These are phyloP conservation scores for Quaeritorhiza haematococci DNA, from an alignment of 371 early-diverging fungal genomes.

Conservation along the genomic window DNA sequence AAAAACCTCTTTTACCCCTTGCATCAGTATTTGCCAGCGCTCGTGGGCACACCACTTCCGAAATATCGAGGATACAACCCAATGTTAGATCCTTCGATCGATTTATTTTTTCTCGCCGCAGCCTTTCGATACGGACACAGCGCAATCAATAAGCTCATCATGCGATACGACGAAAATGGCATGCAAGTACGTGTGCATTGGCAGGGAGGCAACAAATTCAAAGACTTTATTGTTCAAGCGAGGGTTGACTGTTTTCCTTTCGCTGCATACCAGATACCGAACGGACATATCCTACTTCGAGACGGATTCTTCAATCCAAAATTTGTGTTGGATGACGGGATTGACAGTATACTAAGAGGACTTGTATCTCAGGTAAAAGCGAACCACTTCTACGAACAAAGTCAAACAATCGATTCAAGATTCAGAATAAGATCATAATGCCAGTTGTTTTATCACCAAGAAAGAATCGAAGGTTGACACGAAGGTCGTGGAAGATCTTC, in stretches of 20 bases:
- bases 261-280: not conserved
- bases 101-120: conserved; percentile 7
- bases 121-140: conserved; percentile 11
- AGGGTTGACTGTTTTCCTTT: too few species aligned
- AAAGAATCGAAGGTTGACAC: conserved; percentile 22
- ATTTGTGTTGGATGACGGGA: too few species aligned
- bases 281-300: not conserved
- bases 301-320: not conserved
- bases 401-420: too few species aligned
- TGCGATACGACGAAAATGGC: conserved; percentile 30
- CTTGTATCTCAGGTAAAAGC: not conserved
- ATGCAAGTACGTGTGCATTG: too few species aligned
- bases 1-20: conserved; percentile 1
- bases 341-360: not conserved
- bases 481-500: conserved; percentile 15
- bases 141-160: conserved; percentile 10
- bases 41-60: conserved; percentile 8
- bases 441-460: too few species aligned
- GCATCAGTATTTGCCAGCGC: conserved; percentile 11
- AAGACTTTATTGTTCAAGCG: too few species aligned
- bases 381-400: too few species aligned
- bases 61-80: conserved; percentile 11
- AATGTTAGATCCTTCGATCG: conserved; percentile 7
- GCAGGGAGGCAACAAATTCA: too few species aligned
- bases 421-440: too few species aligned